phyloP scores from a whole-genome alignment of 2,329 filamentous ascomycete genomes.

The Verticillium klebahnii region DNA sequence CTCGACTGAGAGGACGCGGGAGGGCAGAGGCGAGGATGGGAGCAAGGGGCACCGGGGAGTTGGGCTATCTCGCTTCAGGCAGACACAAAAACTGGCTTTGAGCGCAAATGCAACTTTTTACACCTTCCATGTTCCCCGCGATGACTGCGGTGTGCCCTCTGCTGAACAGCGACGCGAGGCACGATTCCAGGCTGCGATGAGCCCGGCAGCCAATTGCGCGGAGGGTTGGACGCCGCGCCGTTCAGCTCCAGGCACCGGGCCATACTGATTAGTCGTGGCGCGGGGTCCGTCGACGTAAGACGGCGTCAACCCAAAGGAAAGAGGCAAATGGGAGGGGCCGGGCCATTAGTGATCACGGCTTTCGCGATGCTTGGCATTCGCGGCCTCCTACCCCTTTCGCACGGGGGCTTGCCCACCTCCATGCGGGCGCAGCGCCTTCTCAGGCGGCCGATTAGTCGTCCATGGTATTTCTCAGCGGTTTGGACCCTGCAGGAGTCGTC shows the following conservation, averaged over 20 bases:
- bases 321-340: not conserved
- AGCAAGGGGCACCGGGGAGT: not conserved
- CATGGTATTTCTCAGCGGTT: not conserved
- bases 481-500: not conserved
- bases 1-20: not conserved
- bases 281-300: not conserved
- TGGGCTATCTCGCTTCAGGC: not conserved
- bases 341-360: not conserved
- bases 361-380: not conserved
- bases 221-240: not conserved
- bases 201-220: not conserved
- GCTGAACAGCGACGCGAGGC: too few species aligned
- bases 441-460: not conserved
- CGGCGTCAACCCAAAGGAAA: not conserved
- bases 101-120: not conserved
- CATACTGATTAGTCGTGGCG: not conserved
- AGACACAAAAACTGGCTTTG: not conserved
- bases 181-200: not conserved
- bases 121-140: too few species aligned
- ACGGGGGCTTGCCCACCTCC: not conserved
- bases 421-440: not conserved
- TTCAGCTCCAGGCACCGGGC: not conserved
- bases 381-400: not conserved
- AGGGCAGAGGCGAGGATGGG: not conserved
- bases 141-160: not conserved